Conservation (phyloP, 139 green algal genomes). For the Chlorella vulgaris region DNA sequence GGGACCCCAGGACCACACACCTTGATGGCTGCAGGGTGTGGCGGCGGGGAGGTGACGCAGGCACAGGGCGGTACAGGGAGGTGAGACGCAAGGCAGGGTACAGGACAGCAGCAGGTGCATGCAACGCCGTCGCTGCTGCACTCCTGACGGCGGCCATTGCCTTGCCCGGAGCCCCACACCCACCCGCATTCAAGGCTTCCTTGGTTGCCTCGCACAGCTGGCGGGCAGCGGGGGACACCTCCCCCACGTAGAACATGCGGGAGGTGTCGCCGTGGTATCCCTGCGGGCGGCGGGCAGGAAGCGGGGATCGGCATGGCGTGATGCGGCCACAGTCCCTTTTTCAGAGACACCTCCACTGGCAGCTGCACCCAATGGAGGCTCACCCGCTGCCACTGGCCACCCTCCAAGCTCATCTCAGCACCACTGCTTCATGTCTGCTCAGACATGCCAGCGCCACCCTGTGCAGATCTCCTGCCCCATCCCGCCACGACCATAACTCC, state of each 20-base stretch:
- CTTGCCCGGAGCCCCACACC: neutral
- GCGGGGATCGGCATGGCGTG: neutral
- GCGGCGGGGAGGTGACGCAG: neutral
- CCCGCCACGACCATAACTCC: neutral
- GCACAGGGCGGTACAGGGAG: neutral
- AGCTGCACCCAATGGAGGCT: too few relatives aligned
- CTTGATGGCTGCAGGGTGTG: slow-evolving; percentile 16
- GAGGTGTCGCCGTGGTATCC: slow-evolving; percentile 98
- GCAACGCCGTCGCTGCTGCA: too few relatives aligned
- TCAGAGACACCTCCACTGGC: too few relatives aligned
- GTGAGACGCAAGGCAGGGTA: neutral
- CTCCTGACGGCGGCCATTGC: too few relatives aligned
- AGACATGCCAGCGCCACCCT: neutral
- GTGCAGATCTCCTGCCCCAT: neutral
- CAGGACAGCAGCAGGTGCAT: neutral
- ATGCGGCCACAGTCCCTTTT: neutral
- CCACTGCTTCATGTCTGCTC: too few relatives aligned
- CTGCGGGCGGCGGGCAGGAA: slow-evolving; percentile 17
- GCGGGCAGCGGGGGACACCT: slow-evolving; percentile 66
- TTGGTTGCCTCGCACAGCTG: slow-evolving; percentile 81
- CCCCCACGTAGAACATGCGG: slow-evolving; percentile 72
- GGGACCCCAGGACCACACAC: slow-evolving; percentile 80
- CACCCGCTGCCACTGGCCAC: neutral
- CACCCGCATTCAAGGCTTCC: slow-evolving; percentile 69
- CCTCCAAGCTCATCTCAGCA: too few relatives aligned